Base-by-base conservation (phyloP, 169 alveolate species). In the Hepatocystis sp. region DNA sequence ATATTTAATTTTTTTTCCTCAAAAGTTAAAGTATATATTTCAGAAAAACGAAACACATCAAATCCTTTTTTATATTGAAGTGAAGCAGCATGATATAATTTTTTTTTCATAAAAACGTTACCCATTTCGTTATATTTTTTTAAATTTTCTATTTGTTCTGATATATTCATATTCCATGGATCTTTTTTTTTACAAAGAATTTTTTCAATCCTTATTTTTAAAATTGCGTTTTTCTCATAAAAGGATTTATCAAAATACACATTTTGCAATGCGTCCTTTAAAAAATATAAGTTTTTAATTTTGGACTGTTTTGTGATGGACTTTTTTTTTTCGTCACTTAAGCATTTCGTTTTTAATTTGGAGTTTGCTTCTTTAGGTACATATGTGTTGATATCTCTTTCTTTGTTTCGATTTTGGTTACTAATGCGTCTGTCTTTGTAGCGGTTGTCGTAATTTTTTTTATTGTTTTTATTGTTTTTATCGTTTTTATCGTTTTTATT, bases 151-250 rank as follows among this genome's bases (percentile, higher is more conserved):
- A 81, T 30, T 81, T 61, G 81, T 49, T 81, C 89, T 81, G 55
- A 34, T 30, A 34, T 34, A 13, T 49, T 60, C 89, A 81, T 81
- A 17, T 81, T 81, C 89, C 89, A 81, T 10, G 89, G 84, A 65
- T 81, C 84, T 63, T 81, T 81, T 66, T 61, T 81, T 47, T 81
- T 81, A 30, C 89, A 81, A 60, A 81, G 32, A 81, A 81, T 51
- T 81, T 81, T 81, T 28, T 47, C 53, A 61, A 81, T 64, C 36
- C 49, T 81, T 47, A 81, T 81, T 81, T 81, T 81, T 56, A 81
- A 56, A 32, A 81, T 63, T 11, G 89, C 51, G 36, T 81, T 67
- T 63, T 81, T 81, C 25, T 81, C 61, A 44, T 64, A 64, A 63
- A 63, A 61, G 4, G 60, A 49, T 36, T 51, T 61, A 8, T 81